Conservation (phyloP, 2,329 filamentous ascomycete species). For the Pseudocercospora crystallina region DNA sequence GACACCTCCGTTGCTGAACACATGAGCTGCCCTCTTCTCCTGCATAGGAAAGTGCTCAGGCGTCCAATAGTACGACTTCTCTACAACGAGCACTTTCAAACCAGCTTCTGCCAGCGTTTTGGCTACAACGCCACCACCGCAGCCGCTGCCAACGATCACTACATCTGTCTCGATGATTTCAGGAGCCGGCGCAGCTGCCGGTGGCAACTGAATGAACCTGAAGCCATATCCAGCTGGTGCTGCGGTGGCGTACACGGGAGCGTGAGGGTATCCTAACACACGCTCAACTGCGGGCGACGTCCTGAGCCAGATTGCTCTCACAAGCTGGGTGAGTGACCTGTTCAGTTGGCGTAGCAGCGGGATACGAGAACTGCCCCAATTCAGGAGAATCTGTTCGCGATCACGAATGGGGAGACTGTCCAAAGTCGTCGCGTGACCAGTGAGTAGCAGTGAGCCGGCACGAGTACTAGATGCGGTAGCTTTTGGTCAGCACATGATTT, state of each 20-base stretch:
- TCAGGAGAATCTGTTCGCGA: conserved; percentile 61
- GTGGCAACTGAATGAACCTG: conserved; percentile 61
- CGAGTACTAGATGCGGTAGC: conserved; percentile 51
- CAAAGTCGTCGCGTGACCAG: conserved; percentile 65
- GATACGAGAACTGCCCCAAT: conserved; percentile 62
- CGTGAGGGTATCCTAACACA: conserved; percentile 59
- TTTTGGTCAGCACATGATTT: conserved; percentile 17
- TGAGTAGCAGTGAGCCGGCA: conserved; percentile 63
- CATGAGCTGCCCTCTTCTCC: conserved; percentile 59
- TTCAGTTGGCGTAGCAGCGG: conserved; percentile 56
- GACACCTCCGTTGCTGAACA: conserved; percentile 69
- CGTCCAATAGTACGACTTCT: conserved; percentile 77
- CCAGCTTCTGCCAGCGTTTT: conserved; percentile 78
- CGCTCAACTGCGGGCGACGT: conserved; percentile 56
- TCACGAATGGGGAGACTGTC: conserved; percentile 60
- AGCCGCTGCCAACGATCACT: conserved; percentile 82
- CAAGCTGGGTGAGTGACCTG: conserved; percentile 57
- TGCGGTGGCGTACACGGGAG: conserved; percentile 55
- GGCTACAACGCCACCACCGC: conserved; percentile 77
- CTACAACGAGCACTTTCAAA: conserved; percentile 73
- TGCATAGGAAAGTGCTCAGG: conserved; percentile 73
- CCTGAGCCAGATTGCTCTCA: conserved; percentile 56
- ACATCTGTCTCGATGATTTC: conserved; percentile 74
- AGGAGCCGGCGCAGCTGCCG: conserved; percentile 38
- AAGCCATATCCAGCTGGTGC: conserved; percentile 55